Conservation (phyloP, 2,329 filamentous ascomycete species). For the Fusarium sp. region DNA sequence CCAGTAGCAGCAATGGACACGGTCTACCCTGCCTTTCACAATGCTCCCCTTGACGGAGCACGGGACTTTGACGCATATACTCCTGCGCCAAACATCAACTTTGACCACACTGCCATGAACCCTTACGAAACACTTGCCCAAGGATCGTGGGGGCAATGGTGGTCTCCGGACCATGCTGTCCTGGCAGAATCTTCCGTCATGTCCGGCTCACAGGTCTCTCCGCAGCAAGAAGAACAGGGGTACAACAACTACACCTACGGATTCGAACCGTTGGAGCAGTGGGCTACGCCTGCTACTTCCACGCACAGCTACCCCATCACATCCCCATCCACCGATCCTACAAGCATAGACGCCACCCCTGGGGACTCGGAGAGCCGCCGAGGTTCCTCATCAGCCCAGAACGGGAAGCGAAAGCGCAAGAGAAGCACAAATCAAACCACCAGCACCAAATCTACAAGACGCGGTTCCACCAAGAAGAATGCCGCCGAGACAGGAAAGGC, state of each 20-base stretch:
- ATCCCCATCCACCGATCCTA: background rate
- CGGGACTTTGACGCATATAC: background rate
- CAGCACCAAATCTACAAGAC: background rate
- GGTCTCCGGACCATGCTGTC: background rate
- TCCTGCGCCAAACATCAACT: background rate
- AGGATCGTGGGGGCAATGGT: background rate
- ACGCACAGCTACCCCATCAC: background rate
- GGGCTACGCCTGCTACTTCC: background rate
- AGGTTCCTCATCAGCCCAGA: background rate
- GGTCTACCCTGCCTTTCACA: background rate
- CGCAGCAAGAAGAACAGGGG: background rate
- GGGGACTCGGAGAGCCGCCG: background rate
- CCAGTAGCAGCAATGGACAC: too few species aligned
- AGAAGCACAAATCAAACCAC: rapidly evolving
- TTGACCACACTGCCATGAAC: background rate
- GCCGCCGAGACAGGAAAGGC: rapidly evolving
- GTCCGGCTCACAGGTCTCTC: background rate
- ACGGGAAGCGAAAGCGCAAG: background rate
- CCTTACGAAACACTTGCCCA: background rate
- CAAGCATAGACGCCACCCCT: rapidly evolving
- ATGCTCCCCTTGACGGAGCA: background rate
- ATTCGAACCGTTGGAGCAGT: rapidly evolving
- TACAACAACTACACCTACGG: background rate
- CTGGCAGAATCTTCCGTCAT: background rate
- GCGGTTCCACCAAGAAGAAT: background rate